Percentiles rank a stretch among this genome's conserved stretches.
These are phyloP conservation scores for Dillenia suffruticosa DNA, from an alignment of 164 flowering plant genomes.

Conservation along the genomic window DNA sequence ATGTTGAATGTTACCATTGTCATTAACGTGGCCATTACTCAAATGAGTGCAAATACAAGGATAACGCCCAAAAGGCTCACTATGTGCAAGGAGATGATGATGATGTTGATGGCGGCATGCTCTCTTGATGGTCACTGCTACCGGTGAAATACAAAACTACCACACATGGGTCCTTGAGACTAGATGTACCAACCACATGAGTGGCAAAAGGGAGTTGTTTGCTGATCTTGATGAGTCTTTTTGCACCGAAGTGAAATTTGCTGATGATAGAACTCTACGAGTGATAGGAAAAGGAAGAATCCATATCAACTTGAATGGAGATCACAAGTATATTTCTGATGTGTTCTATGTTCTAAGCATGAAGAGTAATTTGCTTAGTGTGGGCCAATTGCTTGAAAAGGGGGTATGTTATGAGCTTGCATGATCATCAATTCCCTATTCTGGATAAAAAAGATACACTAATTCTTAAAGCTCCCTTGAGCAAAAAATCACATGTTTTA, in stretches of 20 bases:
- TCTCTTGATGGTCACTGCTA: slow-evolving; percentile 1
- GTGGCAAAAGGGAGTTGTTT: slow-evolving; percentile 8
- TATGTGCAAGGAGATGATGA: not conserved
- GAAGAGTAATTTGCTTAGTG: slow-evolving; percentile 6
- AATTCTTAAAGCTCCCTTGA: not conserved
- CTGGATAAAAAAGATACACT: not conserved
- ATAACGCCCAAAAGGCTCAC: not conserved
- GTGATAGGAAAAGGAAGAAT: slow-evolving; percentile 9
- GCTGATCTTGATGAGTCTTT: slow-evolving; percentile 4
- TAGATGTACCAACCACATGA: slow-evolving; percentile 13
- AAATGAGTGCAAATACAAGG: slow-evolving; percentile 1
- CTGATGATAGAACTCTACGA: not conserved
- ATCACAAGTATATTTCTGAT: slow-evolving; percentile 6
- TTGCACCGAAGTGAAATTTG: not conserved
- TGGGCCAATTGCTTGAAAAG: slow-evolving; percentile 10
- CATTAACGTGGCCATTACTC: slow-evolving; percentile 5
- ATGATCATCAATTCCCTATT: not conserved
- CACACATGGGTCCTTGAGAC: slow-evolving; percentile 8
- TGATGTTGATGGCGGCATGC: not conserved
- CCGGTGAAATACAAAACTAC: not conserved
- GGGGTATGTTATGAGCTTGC: slow-evolving; percentile 2
- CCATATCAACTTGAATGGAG: slow-evolving; percentile 1
- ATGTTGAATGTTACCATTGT: slow-evolving; percentile 6
- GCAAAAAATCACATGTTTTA: not conserved
- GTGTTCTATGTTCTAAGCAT: slow-evolving; percentile 8